phyloP scores from a whole-genome alignment of 768 basidiomycete species.

The Leccinellum rugosiceps region DNA sequence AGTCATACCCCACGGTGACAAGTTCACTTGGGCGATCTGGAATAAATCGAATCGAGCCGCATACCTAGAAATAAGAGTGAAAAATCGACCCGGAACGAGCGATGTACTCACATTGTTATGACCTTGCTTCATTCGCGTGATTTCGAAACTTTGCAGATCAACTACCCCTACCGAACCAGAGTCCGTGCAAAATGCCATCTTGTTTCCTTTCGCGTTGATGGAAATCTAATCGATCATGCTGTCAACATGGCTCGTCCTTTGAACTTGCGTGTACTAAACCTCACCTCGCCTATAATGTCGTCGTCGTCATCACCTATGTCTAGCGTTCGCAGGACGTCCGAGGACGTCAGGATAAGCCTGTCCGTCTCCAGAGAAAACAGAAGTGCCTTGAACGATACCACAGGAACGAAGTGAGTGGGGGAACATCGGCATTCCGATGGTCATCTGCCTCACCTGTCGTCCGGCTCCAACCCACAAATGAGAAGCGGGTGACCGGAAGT shows the following conservation, averaged over 20 bases:
- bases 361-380: slow-evolving; percentile 44
- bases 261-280: not conserved
- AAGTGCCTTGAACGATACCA: slow-evolving; percentile 20
- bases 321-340: slow-evolving; percentile 48
- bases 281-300: slow-evolving; percentile 70
- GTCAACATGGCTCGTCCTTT: slow-evolving; percentile 24
- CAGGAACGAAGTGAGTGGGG: not conserved
- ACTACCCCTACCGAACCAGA: slow-evolving; percentile 65
- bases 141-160: slow-evolving; percentile 46
- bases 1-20: slow-evolving; percentile 78
- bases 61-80: slow-evolving; percentile 48
- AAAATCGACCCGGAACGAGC: not conserved
- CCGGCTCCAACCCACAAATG: slow-evolving; percentile 70
- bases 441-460: slow-evolving; percentile 39
- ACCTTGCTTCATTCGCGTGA: slow-evolving; percentile 56
- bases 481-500: slow-evolving; percentile 39
- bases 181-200: slow-evolving; percentile 68
- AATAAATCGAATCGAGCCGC: slow-evolving; percentile 66
- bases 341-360: slow-evolving; percentile 51
- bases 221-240: slow-evolving; percentile 52
- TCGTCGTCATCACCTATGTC: slow-evolving; percentile 48
- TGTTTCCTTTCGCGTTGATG: slow-evolving; percentile 49
- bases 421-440: not conserved
- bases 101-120: slow-evolving; percentile 57
- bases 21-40: slow-evolving; percentile 68